phyloP scores from a whole-genome alignment of 2,329 filamentous ascomycete species.

The Orbilia javanica region DNA sequence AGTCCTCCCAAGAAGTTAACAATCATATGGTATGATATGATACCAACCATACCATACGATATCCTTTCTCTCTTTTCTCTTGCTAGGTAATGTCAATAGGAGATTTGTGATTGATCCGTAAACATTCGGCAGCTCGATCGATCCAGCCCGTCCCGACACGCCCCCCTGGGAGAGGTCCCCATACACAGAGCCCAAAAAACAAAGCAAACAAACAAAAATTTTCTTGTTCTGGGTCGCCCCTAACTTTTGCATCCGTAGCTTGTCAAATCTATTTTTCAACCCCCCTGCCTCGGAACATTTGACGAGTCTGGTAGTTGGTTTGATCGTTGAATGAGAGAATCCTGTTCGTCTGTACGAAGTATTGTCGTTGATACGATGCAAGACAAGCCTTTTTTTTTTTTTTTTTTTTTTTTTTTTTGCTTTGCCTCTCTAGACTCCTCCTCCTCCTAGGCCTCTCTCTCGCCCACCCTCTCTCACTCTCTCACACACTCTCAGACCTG shows the following conservation, averaged over 20 bases:
- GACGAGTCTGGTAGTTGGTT: conserved; percentile 39
- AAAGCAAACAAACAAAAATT: conserved; percentile 5
- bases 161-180: conserved; percentile 1
- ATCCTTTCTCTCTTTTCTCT: not conserved
- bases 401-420: not conserved
- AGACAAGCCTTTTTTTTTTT: conserved; percentile 4
- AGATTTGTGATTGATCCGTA: conserved; percentile 30
- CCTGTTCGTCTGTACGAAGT: too few relatives aligned
- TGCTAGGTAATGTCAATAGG: not conserved
- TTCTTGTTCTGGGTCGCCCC: conserved; percentile 32
- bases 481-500: not conserved
- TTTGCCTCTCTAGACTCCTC: too few relatives aligned
- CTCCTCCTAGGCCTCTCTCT: conserved; percentile 9
- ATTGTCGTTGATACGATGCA: not conserved
- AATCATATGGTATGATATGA: not conserved
- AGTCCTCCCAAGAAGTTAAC: too few relatives aligned
- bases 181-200: not conserved
- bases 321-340: conserved; percentile 9
- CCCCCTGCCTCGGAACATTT: conserved; percentile 39
- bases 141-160: conserved; percentile 33
- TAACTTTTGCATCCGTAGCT: conserved; percentile 40
- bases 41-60: too few relatives aligned
- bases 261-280: conserved; percentile 41
- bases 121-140: conserved; percentile 25
- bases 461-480: not conserved